These are phyloP conservation scores for Plasmodium coatneyi DNA, from an alignment of 169 alveolate species.

Conservation along the genomic window DNA sequence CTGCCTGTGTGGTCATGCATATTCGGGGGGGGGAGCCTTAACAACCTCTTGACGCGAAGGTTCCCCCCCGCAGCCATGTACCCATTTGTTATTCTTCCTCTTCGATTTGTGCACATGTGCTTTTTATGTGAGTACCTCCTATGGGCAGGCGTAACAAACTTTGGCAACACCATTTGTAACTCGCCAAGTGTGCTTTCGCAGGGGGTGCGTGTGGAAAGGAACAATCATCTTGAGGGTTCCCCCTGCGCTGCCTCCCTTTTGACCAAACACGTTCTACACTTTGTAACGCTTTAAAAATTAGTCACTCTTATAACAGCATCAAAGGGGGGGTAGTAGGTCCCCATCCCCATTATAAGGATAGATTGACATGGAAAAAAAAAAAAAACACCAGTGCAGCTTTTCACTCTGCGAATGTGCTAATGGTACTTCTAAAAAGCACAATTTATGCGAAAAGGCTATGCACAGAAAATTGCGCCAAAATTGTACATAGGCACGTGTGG, in stretches of 20 bases:
- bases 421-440: not conserved
- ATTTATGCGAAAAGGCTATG: not conserved
- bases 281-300: not conserved
- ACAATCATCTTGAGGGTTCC: not conserved
- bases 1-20: no score
- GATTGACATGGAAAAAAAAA: not conserved
- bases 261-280: not conserved
- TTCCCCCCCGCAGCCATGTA: not conserved
- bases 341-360: not conserved
- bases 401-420: not conserved
- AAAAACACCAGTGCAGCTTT: not conserved
- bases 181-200: not conserved
- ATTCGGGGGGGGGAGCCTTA: no score
- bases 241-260: not conserved
- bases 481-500: no score
- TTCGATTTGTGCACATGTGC: not conserved
- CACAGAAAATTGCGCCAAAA: not conserved
- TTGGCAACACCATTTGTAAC: not conserved
- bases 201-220: not conserved
- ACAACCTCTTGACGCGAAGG: no score
- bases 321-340: not conserved
- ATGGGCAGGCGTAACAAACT: not conserved
- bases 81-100: not conserved
- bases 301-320: not conserved
- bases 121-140: not conserved